Percentiles rank a stretch among this genome's conserved stretches.
Conservation (phyloP, 495 filamentous ascomycete genomes). For the Aspergillus kassunensis region DNA sequence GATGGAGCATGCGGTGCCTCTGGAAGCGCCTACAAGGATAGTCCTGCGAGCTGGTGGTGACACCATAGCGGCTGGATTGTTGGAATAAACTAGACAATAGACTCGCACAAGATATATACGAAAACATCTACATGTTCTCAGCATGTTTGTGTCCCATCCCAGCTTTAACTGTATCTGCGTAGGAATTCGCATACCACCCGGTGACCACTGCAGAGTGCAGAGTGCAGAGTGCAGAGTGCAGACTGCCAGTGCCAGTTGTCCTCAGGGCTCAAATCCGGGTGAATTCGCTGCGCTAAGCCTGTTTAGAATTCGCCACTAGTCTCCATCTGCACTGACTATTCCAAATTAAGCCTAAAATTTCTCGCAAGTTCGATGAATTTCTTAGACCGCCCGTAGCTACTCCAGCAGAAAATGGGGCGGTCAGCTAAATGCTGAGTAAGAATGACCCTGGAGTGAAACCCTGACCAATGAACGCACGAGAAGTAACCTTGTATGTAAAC, state of each 20-base stretch:
- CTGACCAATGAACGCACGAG: constrained; percentile 38
- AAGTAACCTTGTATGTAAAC: constrained; percentile 41
- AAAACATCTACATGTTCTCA: too few relatives aligned
- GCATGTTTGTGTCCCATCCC: too few relatives aligned
- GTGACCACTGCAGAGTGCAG: too few relatives aligned
- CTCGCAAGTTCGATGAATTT: constrained; percentile 27
- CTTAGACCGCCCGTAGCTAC: constrained; percentile 6
- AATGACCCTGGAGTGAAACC: background rate
- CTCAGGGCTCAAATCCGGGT: constrained; percentile 1
- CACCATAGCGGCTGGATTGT: constrained; percentile 80
- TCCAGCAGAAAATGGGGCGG: constrained; percentile 23
- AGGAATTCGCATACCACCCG: too few relatives aligned
- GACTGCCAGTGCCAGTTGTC: background rate
- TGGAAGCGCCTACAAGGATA: constrained; percentile 73
- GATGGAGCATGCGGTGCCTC: constrained; percentile 68
- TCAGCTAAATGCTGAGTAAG: constrained; percentile 26
- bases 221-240: too few relatives aligned
- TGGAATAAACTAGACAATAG: constrained; percentile 56
- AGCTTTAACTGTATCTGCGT: too few relatives aligned
- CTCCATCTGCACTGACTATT: background rate
- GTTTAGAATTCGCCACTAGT: background rate
- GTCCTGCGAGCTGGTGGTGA: constrained; percentile 76
- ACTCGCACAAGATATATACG: too few relatives aligned
- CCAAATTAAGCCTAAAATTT: constrained; percentile 2
- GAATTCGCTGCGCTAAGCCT: background rate